Evolutionary conservation across 2,329 filamentous ascomycete genomes (phyloP).

Genomic region (Pezicula radicicola): DNA sequence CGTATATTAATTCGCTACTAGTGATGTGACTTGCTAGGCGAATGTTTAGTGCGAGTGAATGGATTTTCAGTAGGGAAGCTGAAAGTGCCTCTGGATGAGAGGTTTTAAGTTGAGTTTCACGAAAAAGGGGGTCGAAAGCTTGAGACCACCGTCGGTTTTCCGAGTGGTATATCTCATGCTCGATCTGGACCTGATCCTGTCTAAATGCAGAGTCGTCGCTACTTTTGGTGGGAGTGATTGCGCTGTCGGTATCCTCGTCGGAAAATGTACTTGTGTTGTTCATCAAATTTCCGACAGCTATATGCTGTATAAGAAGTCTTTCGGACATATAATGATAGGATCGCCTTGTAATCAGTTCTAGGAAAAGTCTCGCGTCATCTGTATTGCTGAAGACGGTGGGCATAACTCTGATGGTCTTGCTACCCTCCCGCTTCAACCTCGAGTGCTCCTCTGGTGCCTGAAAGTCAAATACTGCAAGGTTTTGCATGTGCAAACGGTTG

Average conservation of each 20-base stretch:
- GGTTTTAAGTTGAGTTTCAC: slow-evolving; percentile 5
- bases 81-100: slow-evolving; percentile 6
- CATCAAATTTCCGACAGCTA: slow-evolving; percentile 1
- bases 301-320: slow-evolving; percentile 2
- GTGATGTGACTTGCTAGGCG: slow-evolving; percentile 12
- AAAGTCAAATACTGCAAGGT: slow-evolving; percentile 10
- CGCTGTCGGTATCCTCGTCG: not conserved
- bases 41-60: slow-evolving; percentile 13
- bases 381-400: slow-evolving; percentile 12
- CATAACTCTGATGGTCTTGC: slow-evolving; percentile 10
- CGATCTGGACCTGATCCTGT: slow-evolving; percentile 9
- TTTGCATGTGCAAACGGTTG: slow-evolving; percentile 14
- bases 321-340: slow-evolving; percentile 17
- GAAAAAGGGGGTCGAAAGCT: slow-evolving; percentile 16
- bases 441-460: slow-evolving; percentile 9
- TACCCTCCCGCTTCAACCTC: slow-evolving; percentile 12
- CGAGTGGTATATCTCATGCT: slow-evolving; percentile 13
- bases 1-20: slow-evolving; percentile 16
- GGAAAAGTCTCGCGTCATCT: slow-evolving; percentile 13
- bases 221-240: not conserved
- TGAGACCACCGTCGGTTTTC: slow-evolving; percentile 17
- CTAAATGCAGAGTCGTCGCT: not conserved
- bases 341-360: slow-evolving; percentile 17
- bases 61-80: slow-evolving; percentile 13
- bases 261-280: not conserved